Evolutionary conservation across 1,139 yeast species (phyloP), one percentile per base, ranked within the genome.

Genomic region (Saccharomyces pastorianus): DNA sequence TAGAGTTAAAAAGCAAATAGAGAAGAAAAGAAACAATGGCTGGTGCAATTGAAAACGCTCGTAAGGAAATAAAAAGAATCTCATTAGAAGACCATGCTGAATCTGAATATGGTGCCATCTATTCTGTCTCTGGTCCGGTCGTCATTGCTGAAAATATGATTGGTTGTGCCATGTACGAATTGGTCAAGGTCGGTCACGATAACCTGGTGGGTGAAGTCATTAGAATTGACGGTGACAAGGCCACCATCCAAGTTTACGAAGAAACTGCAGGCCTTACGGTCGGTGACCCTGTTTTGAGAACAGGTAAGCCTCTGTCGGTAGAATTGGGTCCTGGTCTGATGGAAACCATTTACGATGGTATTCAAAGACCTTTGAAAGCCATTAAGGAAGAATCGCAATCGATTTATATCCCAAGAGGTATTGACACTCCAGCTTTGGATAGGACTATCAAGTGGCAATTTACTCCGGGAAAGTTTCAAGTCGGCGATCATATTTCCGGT

Each of bases 201-300:
- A 89, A 81, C 72, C 81, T 93, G 71, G 98, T 93, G 51, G 99
- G 99, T 71, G 99, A 93, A 75, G 97, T 93, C 64, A 93, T 93
- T 73, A 85, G 99, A 79, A 91, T 93, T 62, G 93, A 84, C 68
- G 95, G 85, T 59, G 99, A 93, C 73, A 91, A 90, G 76, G 96
- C 97, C 58, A 93, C 99, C 52, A 89, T 93, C 65, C 99, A 93
- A 79, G 99, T 93, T 57, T 93, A 93, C 73, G 99, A 93, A 77
- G 99, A 93, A 76, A 93, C 99, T 53, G 96, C 98, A 1, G 99
- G 99, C 76, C 95, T 93, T 57, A 91, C 97, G 47, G 98, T 93
- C 47, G 99, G 99, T 66, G 99, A 93, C 71, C 99, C 99, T 2
- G 99, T 93, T 53, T 76, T 88, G 67, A 84, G 99, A 77, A 93